These are phyloP conservation scores for Beta macrorhiza DNA, from an alignment of 179 eudicot species.

Conservation along the genomic window DNA sequence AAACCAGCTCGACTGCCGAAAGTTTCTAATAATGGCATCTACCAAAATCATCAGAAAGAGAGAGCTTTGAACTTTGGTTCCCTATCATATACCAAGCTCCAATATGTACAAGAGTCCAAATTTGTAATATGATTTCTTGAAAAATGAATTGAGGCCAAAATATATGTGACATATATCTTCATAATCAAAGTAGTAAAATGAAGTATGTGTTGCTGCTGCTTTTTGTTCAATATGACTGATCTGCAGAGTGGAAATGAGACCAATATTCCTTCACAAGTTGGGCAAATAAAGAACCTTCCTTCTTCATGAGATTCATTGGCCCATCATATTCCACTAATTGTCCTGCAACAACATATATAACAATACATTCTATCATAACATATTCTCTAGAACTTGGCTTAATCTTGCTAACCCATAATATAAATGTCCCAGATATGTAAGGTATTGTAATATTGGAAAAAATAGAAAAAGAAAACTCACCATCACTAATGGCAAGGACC, in stretches of 20 bases:
- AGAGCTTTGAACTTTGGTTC: too few relatives aligned
- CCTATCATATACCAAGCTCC: neutral
- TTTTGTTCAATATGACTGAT: conserved; percentile 33
- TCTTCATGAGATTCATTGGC: conserved; percentile 33
- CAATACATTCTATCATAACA: neutral
- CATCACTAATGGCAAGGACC: conserved; percentile 33
- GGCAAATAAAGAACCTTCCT: conserved; percentile 60
- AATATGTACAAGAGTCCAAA: conserved; percentile 6
- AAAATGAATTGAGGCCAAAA: neutral
- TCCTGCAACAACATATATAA: conserved; percentile 11
- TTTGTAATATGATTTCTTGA: neutral
- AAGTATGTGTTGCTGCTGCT: neutral
- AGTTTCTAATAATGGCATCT: too few relatives aligned
- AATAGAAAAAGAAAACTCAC: conserved; percentile 4
- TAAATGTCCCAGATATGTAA: neutral
- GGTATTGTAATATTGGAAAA: neutral
- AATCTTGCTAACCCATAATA: neutral
- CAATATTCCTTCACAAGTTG: conserved; percentile 50
- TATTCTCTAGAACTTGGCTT: neutral
- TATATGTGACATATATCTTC: neutral
- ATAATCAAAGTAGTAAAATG: neutral
- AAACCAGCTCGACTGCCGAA: too few relatives aligned
- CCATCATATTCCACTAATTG: conserved; percentile 28
- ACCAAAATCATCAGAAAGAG: neutral
- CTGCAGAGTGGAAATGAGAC: conserved; percentile 55